A percentile compares a stretch with the other conserved stretches of the same genome.
phyloP scores from a whole-genome alignment of 257 asterid genomes.

The Plectranthus barbatus region DNA sequence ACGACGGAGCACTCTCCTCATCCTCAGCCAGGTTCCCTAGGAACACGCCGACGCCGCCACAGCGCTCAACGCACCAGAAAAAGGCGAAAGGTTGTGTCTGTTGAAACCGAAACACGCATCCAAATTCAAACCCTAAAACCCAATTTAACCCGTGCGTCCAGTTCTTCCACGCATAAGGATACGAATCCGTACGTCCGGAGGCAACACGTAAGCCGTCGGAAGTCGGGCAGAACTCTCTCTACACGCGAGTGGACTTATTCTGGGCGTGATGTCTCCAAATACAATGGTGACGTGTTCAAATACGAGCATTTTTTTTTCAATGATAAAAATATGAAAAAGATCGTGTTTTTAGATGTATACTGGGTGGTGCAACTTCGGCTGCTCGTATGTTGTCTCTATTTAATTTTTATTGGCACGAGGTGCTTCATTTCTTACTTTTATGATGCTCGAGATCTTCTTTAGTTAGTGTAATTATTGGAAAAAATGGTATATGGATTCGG shows the following conservation, averaged over 20 bases:
- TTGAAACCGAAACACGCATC: slow-evolving; percentile 20
- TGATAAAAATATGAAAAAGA: neutral
- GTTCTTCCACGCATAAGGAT: slow-evolving; percentile 14
- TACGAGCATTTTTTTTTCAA: neutral
- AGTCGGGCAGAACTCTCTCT: slow-evolving; percentile 14
- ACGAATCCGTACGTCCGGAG: slow-evolving; percentile 6
- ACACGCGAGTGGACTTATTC: slow-evolving; percentile 66
- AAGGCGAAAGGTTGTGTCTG: slow-evolving; percentile 18
- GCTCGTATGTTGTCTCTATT: neutral
- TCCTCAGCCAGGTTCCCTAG: slow-evolving; percentile 4
- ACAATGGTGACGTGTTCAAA: slow-evolving; percentile 26
- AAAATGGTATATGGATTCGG: neutral
- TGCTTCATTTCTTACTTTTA: neutral
- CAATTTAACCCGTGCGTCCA: slow-evolving; percentile 13
- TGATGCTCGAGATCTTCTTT: neutral
- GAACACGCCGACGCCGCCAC: slow-evolving; percentile 15
- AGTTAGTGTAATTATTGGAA: neutral
- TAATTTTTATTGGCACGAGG: neutral
- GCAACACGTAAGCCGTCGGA: slow-evolving; percentile 16
- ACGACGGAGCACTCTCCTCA: slow-evolving; percentile 15
- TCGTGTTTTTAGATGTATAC: neutral
- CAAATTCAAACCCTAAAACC: slow-evolving; percentile 25
- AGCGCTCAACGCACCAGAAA: slow-evolving; percentile 8
- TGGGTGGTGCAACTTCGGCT: neutral
- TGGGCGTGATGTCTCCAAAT: slow-evolving; percentile 35